These are phyloP conservation scores for Xylaria longipes DNA, from an alignment of 495 filamentous ascomycete genomes.

Conservation along the genomic window DNA sequence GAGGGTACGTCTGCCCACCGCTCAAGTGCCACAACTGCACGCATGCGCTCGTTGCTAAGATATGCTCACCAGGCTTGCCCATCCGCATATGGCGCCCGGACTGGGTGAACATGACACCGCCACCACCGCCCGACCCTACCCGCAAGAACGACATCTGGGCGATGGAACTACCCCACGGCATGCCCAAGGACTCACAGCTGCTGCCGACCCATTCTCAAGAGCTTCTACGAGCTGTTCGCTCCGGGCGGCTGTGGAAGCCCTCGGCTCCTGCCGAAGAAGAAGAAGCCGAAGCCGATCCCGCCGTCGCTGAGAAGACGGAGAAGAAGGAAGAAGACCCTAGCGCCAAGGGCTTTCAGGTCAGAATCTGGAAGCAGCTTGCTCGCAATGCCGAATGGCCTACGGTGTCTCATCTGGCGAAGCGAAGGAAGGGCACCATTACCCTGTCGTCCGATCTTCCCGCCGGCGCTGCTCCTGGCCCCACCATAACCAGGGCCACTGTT, in stretches of 20 bases:
- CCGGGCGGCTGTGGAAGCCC: slow-evolving; percentile 71
- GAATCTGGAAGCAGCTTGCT: slow-evolving; percentile 80
- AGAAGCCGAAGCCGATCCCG: slow-evolving; percentile 53
- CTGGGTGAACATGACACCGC: slow-evolving; percentile 72
- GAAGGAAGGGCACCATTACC: slow-evolving; percentile 71
- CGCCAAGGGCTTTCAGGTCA: slow-evolving; percentile 72
- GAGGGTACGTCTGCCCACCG: slow-evolving; percentile 58
- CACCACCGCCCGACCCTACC: slow-evolving; percentile 60
- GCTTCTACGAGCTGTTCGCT: slow-evolving; percentile 82
- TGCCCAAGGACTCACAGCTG: slow-evolving; percentile 88
- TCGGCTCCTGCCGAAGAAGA: slow-evolving; percentile 59
- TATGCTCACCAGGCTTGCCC: slow-evolving; percentile 64
- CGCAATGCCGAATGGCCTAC: slow-evolving; percentile 77
- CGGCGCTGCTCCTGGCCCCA: slow-evolving; percentile 52
- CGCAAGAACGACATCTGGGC: slow-evolving; percentile 58
- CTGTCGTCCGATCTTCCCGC: slow-evolving; percentile 51
- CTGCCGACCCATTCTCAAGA: slow-evolving; percentile 79
- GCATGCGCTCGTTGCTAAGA: neutral
- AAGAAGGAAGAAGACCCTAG: slow-evolving; percentile 60
- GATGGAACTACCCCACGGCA: slow-evolving; percentile 67
- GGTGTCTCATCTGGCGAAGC: slow-evolving; percentile 83
- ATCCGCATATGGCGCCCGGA: slow-evolving; percentile 88
- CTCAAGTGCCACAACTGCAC: neutral
- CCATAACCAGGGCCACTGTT: slow-evolving; percentile 76
- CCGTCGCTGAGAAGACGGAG: slow-evolving; percentile 50